Conservation (phyloP, 352 stramenopile species). For the Globisporangium cystogenes region DNA sequence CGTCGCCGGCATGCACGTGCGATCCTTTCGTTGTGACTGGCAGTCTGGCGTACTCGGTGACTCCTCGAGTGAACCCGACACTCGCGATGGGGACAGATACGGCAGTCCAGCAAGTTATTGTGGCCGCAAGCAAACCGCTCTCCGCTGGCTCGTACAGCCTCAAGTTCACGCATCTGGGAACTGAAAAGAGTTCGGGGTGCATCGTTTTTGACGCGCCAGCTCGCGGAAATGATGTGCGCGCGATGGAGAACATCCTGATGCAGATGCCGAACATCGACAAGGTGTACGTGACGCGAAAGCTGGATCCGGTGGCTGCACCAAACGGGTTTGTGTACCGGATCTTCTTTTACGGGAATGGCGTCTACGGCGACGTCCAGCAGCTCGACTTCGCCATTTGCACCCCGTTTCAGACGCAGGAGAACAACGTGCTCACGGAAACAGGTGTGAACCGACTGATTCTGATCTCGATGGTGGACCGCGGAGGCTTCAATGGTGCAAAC, state of each 20-base stretch:
- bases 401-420: conserved; percentile 56
- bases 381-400: conserved; percentile 25
- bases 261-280: conserved; percentile 70
- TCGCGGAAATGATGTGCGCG: conserved; percentile 23
- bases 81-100: conserved; percentile 75
- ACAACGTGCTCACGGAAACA: conserved; percentile 44
- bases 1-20: conserved; percentile 16
- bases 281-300: conserved; percentile 55
- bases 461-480: conserved; percentile 37
- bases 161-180: conserved; percentile 35
- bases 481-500: conserved; percentile 40
- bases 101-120: conserved; percentile 57
- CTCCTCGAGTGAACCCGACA: conserved; percentile 25
- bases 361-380: conserved; percentile 25
- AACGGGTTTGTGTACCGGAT: conserved; percentile 69
- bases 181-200: conserved; percentile 25
- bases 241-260: conserved; percentile 48
- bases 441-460: conserved; percentile 25
- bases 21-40: conserved; percentile 36
- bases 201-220: conserved; percentile 61
- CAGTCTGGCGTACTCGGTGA: conserved; percentile 22
- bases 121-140: conserved; percentile 44
- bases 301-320: conserved; percentile 20
- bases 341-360: conserved; percentile 76
- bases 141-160: conserved; percentile 53